A percentile compares a stretch with the other conserved stretches of the same genome.
phyloP scores from a whole-genome alignment of 2,329 filamentous ascomycete genomes.

The Stachybotrys elegans region DNA sequence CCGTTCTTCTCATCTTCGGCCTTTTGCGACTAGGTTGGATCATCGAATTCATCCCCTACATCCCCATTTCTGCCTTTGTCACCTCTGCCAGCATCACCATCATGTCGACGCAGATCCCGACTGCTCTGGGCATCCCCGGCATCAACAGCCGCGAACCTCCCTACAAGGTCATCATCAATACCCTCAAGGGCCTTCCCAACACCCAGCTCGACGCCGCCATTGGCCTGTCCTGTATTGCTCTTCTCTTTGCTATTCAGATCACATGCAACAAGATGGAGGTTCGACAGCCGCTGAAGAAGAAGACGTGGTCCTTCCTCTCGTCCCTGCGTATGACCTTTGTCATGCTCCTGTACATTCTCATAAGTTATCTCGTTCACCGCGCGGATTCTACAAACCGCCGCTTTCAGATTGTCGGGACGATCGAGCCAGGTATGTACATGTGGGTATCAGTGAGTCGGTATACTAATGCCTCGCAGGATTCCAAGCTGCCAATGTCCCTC shows the following conservation, averaged over 20 bases:
- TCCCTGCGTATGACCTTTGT: slow-evolving; percentile 72
- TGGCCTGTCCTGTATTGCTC: slow-evolving; percentile 60
- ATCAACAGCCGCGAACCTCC: slow-evolving; percentile 40
- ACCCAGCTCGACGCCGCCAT: slow-evolving; percentile 65
- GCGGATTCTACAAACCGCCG: slow-evolving; percentile 38
- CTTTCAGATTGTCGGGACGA: slow-evolving; percentile 60
- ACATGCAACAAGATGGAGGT: slow-evolving; percentile 56
- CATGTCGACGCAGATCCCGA: slow-evolving; percentile 40
- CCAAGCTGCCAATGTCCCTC: slow-evolving; percentile 55
- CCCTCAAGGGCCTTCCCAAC: slow-evolving; percentile 30
- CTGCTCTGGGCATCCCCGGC: slow-evolving; percentile 34
- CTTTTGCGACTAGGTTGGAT: slow-evolving; percentile 43
- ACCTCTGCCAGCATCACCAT: slow-evolving; percentile 47
- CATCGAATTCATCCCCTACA: slow-evolving; percentile 46
- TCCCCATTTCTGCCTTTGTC: slow-evolving; percentile 46
- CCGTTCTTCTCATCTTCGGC: slow-evolving; percentile 38
- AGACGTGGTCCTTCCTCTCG: slow-evolving; percentile 67
- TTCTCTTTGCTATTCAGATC: slow-evolving; percentile 61
- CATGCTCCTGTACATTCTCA: slow-evolving; percentile 69
- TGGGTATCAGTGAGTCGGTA: not conserved
- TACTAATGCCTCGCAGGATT: slow-evolving; percentile 45
- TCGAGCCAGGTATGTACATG: slow-evolving; percentile 51
- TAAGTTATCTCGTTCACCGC: slow-evolving; percentile 64
- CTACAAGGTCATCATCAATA: slow-evolving; percentile 39
- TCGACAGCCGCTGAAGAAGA: slow-evolving; percentile 54